Percentiles rank a stretch among this genome's conserved stretches.
Conservation (phyloP, 768 basidiomycete species). For the Lactarius indigo region DNA sequence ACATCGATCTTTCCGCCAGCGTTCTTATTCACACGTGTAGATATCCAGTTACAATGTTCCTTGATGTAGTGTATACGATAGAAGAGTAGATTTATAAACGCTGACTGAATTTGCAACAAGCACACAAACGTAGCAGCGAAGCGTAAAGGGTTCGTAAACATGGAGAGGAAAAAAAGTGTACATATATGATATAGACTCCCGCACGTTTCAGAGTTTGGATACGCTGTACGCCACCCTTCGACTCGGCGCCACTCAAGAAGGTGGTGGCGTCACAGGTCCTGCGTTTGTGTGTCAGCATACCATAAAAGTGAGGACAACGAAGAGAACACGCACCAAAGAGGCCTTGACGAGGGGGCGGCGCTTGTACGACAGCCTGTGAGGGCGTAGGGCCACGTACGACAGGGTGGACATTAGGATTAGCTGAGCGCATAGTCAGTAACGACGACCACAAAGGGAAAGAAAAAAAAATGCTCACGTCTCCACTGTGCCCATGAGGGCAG, state of each 20-base stretch:
- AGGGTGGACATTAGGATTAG: constrained; percentile 62
- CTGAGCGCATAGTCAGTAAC: constrained; percentile 33
- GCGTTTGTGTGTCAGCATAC: not conserved
- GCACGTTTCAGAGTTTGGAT: not conserved
- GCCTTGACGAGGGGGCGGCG: constrained; percentile 53
- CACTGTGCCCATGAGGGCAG: constrained; percentile 83
- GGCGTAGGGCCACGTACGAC: constrained; percentile 38
- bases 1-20: not conserved
- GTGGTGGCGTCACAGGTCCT: constrained; percentile 34
- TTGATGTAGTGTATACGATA: not conserved
- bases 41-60: not conserved
- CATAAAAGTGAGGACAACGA: not conserved
- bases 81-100: not conserved
- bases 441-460: not conserved
- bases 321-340: constrained; percentile 54
- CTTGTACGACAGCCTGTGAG: constrained; percentile 33
- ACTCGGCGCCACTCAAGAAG: constrained; percentile 24
- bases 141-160: not conserved
- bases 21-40: not conserved
- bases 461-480: constrained; percentile 54
- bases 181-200: not conserved
- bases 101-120: not conserved
- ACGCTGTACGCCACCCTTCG: not conserved
- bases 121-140: constrained; percentile 1
- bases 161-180: not conserved